phyloP scores from a whole-genome alignment of 768 basidiomycete genomes.

The Cystoderma amianthinum region DNA sequence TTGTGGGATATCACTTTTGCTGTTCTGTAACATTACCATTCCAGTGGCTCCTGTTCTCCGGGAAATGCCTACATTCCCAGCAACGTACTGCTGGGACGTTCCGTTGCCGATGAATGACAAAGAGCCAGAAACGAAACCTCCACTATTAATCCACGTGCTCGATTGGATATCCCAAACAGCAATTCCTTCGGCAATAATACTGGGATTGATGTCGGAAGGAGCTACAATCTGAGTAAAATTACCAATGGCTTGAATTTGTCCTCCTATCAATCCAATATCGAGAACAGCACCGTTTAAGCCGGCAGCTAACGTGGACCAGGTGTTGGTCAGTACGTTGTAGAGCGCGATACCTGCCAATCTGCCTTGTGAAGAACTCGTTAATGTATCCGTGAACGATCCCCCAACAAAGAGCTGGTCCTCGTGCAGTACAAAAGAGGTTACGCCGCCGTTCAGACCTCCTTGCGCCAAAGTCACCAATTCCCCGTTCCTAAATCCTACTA shows the following conservation, averaged over 20 bases:
- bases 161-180: conserved; percentile 65
- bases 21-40: conserved; percentile 72
- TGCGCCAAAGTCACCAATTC: conserved; percentile 44
- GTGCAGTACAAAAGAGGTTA: conserved; percentile 57
- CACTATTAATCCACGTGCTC: conserved; percentile 63
- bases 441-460: conserved; percentile 75
- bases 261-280: conserved; percentile 41
- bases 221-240: conserved; percentile 55
- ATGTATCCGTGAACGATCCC: conserved; percentile 79
- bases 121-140: conserved; percentile 67
- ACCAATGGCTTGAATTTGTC: conserved; percentile 61
- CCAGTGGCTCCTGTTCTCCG: conserved; percentile 70
- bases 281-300: conserved; percentile 78
- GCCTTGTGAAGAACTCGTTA: conserved; percentile 41
- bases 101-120: conserved; percentile 67
- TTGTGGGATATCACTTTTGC: conserved; percentile 42
- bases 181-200: conserved; percentile 48
- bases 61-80: conserved; percentile 55
- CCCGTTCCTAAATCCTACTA: conserved; percentile 64
- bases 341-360: conserved; percentile 54
- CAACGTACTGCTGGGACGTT: conserved; percentile 59
- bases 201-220: conserved; percentile 21
- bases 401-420: conserved; percentile 74
- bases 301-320: conserved; percentile 64
- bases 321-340: conserved; percentile 59